Evolutionary conservation across 768 basidiomycete species (phyloP), one percentile per base, ranked within the genome.

Genomic region (Paxillus ammoniavirescens): DNA sequence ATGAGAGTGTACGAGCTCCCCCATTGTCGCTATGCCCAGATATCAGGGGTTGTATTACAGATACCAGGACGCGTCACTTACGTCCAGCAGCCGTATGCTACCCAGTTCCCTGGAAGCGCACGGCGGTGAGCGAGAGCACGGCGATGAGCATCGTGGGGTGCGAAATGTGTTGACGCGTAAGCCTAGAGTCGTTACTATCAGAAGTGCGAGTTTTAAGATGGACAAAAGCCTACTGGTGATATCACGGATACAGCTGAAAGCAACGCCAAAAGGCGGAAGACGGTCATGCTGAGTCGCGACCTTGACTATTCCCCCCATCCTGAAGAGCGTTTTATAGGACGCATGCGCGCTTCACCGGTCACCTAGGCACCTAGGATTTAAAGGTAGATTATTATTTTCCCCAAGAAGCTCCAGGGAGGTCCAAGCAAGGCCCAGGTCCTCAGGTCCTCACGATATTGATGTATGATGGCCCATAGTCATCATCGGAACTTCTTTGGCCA

Each of bases 31-130:
- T 86, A 62, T 6, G 58, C 6, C 30, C 38, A 50, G 65, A 3
- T 18, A 18, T 41, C 8, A 48, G 42, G 45, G 51, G 41, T 41
- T 30, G n/a, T 37, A 15, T 21, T 66, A 72, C 17, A 36, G 5
- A 15, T 18, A 43, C 9, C 61, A 8, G 18, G 21, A 14, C 7
- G 7, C 14, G 35, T n/a, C 10, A 67, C 73, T 44, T 55, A 87
- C 86, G 77, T 79, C 71, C 80, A 82, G 60, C 87, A 89, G 62
- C 85, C 84, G 52, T 75, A 66, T 14, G 77, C 75, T 15, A 73
- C 73, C 86, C 86, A 89, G 46, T 68, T 73, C 2, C 72, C 72
- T 8, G 83, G 84, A 47, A 87, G 75, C 1, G 54, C 44, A 26
- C 61, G 65, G 36, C 49, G 57, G 47, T 65, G 50, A 10, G 26